These are phyloP conservation scores for Apiospora koreana DNA, from an alignment of 2,329 filamentous ascomycete genomes.

Conservation along the genomic window DNA sequence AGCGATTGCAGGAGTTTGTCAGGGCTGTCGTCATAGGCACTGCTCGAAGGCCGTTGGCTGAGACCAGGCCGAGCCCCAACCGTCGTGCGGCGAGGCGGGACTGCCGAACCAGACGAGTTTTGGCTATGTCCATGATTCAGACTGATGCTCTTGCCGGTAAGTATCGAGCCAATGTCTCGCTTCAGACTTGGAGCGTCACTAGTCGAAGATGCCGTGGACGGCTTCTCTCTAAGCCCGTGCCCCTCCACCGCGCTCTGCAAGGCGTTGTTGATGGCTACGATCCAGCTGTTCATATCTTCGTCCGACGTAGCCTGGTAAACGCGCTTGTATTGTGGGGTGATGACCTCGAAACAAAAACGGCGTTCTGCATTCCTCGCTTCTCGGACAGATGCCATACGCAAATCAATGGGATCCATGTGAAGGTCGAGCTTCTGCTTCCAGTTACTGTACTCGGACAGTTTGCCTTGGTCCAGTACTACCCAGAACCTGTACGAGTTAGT, in stretches of 20 bases:
- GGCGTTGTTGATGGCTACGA: conserved; percentile 93
- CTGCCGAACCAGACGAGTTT: conserved; percentile 50
- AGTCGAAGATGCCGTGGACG: conserved; percentile 38
- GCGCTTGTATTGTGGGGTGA: conserved; percentile 92
- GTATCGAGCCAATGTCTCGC: conserved; percentile 86
- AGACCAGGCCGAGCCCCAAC: conserved; percentile 84
- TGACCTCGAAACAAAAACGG: conserved; percentile 97
- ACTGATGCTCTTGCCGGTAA: conserved; percentile 88
- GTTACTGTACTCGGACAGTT: conserved; percentile 96
- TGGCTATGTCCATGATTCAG: conserved; percentile 53
- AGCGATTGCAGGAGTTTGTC: conserved; percentile 85
- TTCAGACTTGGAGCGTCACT: conserved; percentile 61
- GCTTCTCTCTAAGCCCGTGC: conserved; percentile 59
- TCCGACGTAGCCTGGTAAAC: conserved; percentile 98
- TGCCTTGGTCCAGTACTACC: conserved; percentile 97
- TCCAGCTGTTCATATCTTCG: conserved; percentile 98
- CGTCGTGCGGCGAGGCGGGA: conserved; percentile 80
- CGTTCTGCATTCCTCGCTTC: conserved; percentile 94
- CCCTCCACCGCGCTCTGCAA: conserved; percentile 94
- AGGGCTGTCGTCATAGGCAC: conserved; percentile 76
- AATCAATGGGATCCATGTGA: conserved; percentile 96
- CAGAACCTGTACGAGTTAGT: conserved; percentile 68
- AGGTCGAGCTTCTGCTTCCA: conserved; percentile 98
- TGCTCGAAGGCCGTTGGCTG: conserved; percentile 63
- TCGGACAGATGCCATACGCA: conserved; percentile 94